Conservation (phyloP, 2,329 filamentous ascomycete genomes). For the Colletotrichum graminicola region DNA sequence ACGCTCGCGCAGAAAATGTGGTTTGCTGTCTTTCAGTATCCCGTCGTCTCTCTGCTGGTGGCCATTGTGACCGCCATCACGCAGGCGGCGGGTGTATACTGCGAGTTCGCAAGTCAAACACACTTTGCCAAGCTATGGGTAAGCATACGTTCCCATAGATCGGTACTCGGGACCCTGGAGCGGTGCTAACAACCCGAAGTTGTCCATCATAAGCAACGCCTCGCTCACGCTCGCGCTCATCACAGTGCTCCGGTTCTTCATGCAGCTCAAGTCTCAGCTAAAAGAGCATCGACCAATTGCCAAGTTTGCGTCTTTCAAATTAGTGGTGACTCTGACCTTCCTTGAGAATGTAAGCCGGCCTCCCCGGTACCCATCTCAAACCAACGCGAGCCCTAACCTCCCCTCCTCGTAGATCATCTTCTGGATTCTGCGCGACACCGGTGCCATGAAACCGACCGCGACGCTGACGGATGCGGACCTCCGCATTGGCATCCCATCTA, state of each 20-base stretch:
- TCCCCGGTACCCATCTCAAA: no score
- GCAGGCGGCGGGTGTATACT: conserved; percentile 48
- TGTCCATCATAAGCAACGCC: conserved; percentile 47
- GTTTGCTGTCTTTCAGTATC: conserved; percentile 57
- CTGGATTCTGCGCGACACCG: conserved; percentile 45
- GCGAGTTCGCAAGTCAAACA: conserved; percentile 47
- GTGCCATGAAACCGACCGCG: conserved; percentile 41
- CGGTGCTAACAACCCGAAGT: conserved; percentile 15
- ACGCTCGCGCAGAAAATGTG: conserved; percentile 46
- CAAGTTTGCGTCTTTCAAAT: conserved; percentile 47
- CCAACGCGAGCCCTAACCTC: neutral
- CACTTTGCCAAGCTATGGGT: conserved; percentile 50
- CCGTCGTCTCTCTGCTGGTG: conserved; percentile 52
- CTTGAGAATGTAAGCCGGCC: conserved; percentile 37
- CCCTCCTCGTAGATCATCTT: conserved; percentile 43
- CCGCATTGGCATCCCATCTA: conserved; percentile 44
- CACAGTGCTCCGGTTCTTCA: conserved; percentile 44
- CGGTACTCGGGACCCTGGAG: neutral
- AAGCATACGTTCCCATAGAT: neutral
- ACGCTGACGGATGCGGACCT: conserved; percentile 45
- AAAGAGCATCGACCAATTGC: conserved; percentile 44
- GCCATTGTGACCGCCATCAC: conserved; percentile 55
- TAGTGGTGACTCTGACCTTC: conserved; percentile 46
- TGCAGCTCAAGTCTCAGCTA: conserved; percentile 42
- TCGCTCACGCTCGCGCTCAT: conserved; percentile 46